Evolutionary conservation across 257 asterid species (phyloP).

Genomic region (Lavandula angustifolia): DNA sequence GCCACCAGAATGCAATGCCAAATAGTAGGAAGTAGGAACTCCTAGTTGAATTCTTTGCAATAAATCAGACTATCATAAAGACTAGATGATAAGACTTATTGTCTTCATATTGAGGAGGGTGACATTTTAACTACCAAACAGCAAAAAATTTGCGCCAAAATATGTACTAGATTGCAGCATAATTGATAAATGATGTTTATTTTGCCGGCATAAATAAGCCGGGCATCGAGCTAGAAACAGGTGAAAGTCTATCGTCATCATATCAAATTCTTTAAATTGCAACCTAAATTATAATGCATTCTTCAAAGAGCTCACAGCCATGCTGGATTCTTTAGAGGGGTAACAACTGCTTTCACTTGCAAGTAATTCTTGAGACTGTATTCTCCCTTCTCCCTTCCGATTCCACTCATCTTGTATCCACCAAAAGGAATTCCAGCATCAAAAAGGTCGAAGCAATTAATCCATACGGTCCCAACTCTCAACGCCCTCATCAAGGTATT

Average conservation of each 20-base stretch:
- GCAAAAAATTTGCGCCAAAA: slow-evolving; percentile 8
- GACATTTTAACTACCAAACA: slow-evolving; percentile 12
- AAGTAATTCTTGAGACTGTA: slow-evolving; percentile 87
- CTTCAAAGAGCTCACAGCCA: slow-evolving; percentile 60
- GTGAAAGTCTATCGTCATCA: slow-evolving; percentile 34
- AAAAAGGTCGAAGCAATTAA: slow-evolving; percentile 72
- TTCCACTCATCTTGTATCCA: slow-evolving; percentile 96
- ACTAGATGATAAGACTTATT: not conserved
- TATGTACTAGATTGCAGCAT: slow-evolving; percentile 4
- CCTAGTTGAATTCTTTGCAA: slow-evolving; percentile 16
- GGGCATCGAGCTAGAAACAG: slow-evolving; percentile 13
- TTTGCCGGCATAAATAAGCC: not conserved
- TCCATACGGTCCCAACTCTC: slow-evolving; percentile 85
- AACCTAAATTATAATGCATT: slow-evolving; percentile 12
- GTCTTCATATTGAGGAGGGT: not conserved
- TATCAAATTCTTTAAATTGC: slow-evolving; percentile 6
- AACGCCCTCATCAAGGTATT: slow-evolving; percentile 79
- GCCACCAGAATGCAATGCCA: slow-evolving; percentile 73
- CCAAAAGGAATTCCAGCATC: slow-evolving; percentile 96
- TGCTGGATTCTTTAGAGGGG: slow-evolving; percentile 77
- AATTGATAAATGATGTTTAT: slow-evolving; percentile 2
- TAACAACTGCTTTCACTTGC: slow-evolving; percentile 95
- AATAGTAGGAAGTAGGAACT: slow-evolving; percentile 15
- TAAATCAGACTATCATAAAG: not conserved
- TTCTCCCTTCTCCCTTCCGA: slow-evolving; percentile 90